Conservation (phyloP, 2,329 filamentous ascomycete species). For the Neonectria faginata region DNA sequence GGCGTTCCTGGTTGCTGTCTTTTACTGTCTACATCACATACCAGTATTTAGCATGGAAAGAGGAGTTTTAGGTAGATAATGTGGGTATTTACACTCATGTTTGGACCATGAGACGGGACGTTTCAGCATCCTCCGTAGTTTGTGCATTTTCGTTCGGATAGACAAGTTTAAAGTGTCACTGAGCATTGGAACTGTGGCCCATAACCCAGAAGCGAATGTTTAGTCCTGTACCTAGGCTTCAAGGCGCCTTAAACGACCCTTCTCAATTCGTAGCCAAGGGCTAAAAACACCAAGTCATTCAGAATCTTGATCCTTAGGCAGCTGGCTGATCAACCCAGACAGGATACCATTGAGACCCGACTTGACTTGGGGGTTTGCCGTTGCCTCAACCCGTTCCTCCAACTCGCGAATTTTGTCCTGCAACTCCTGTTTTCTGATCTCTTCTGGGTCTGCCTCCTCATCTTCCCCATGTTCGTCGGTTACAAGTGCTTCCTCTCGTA, state of each 20-base stretch:
- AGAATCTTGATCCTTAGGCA: neutral
- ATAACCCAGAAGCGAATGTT: no score
- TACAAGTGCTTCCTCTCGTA: neutral
- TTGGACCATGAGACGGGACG: no score
- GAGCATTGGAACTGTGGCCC: no score
- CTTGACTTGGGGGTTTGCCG: slow-evolving; percentile 27
- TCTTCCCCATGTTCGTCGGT: neutral
- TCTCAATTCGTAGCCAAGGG: neutral
- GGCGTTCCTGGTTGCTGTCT: neutral
- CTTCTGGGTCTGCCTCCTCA: slow-evolving; percentile 11
- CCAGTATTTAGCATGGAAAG: neutral
- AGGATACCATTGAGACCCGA: slow-evolving; percentile 13
- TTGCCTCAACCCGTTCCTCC: slow-evolving; percentile 28
- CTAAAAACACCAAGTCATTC: neutral
- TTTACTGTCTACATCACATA: neutral
- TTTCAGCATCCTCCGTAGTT: no score
- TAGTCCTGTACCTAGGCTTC: no score
- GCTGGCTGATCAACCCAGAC: slow-evolving; percentile 1
- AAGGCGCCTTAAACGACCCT: no score
- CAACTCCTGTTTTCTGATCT: slow-evolving; percentile 25
- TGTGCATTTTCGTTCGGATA: no score
- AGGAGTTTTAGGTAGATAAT: neutral
- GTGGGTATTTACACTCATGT: no score
- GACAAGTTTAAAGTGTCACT: no score
- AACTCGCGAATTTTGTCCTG: slow-evolving; percentile 34